These are phyloP conservation scores for Aureobasidium sp. DNA, from an alignment of 2,329 filamentous ascomycete species.

Conservation along the genomic window DNA sequence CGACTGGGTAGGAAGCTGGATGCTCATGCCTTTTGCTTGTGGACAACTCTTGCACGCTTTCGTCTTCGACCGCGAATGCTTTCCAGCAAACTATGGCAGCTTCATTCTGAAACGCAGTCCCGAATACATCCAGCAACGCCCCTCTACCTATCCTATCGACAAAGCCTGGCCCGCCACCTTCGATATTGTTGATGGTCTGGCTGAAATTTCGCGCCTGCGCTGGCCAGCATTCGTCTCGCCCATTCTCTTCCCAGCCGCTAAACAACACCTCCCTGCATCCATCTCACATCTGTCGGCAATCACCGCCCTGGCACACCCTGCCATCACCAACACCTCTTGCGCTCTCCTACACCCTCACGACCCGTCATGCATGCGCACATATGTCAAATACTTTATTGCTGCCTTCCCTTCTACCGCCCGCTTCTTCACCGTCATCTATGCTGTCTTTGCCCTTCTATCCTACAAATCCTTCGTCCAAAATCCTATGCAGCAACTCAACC, in stretches of 20 bases:
- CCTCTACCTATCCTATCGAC: slow-evolving; percentile 57
- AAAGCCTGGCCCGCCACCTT: slow-evolving; percentile 68
- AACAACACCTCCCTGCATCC: slow-evolving; percentile 50
- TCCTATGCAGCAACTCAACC: slow-evolving; percentile 61
- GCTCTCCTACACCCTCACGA: slow-evolving; percentile 81
- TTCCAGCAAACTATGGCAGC: slow-evolving; percentile 50
- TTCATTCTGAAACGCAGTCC: slow-evolving; percentile 66
- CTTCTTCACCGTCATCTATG: slow-evolving; percentile 69
- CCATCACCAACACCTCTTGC: slow-evolving; percentile 79
- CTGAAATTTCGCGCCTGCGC: slow-evolving; percentile 68
- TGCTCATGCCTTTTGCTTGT: slow-evolving; percentile 44
- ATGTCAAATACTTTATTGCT: slow-evolving; percentile 77
- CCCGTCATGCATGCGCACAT: slow-evolving; percentile 81
- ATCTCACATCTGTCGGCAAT: slow-evolving; percentile 68
- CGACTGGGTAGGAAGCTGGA: slow-evolving; percentile 52
- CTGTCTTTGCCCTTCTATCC: slow-evolving; percentile 61
- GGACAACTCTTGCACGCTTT: slow-evolving; percentile 46
- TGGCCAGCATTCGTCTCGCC: slow-evolving; percentile 89
- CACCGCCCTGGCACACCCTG: slow-evolving; percentile 76
- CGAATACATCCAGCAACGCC: slow-evolving; percentile 70
- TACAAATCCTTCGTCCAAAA: slow-evolving; percentile 62
- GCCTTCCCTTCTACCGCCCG: slow-evolving; percentile 74
- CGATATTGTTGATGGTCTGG: slow-evolving; percentile 73
- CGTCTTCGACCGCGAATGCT: slow-evolving; percentile 46
- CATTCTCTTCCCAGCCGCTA: slow-evolving; percentile 68